Conservation (phyloP, 2,329 filamentous ascomycete species). For the Colletotrichum sansevieriae region DNA sequence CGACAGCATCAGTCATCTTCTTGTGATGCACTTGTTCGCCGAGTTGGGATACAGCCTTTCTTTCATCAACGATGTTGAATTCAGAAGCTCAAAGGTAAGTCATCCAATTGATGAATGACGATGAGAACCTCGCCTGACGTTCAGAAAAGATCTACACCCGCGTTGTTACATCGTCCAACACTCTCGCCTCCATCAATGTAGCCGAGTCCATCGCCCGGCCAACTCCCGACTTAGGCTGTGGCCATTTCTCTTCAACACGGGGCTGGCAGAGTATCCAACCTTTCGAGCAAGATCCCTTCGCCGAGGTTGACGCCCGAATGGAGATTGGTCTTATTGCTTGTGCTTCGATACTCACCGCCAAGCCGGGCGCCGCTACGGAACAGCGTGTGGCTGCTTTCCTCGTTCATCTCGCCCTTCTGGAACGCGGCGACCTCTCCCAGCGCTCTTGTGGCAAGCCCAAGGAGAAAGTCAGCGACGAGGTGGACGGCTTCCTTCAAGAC, state of each 20-base stretch:
- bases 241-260: not conserved
- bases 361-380: constrained; percentile 4
- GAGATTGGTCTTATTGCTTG: constrained; percentile 8
- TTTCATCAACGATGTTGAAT: constrained; percentile 73
- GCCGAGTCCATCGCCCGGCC: not conserved
- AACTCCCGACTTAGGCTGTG: not conserved
- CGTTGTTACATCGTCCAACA: constrained; percentile 12
- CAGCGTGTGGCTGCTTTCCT: constrained; percentile 23
- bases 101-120: accelerated
- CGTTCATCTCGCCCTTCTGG: constrained; percentile 14
- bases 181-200: not conserved
- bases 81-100: constrained; percentile 72
- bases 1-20: constrained; percentile 46
- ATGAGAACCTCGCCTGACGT: not conserved
- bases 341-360: not conserved
- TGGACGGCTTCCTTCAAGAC: constrained; percentile 11
- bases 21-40: constrained; percentile 68
- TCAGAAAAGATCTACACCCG: not conserved
- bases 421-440: constrained; percentile 4
- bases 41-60: constrained; percentile 70
- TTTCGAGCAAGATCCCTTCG: not conserved
- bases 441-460: not conserved
- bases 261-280: not conserved
- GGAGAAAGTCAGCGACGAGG: not conserved
- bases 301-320: not conserved